Evolutionary conservation across 371 early-diverging fungal species (phyloP), one percentile per base, ranked within the genome.

Genomic region (Mucor mucedo): DNA sequence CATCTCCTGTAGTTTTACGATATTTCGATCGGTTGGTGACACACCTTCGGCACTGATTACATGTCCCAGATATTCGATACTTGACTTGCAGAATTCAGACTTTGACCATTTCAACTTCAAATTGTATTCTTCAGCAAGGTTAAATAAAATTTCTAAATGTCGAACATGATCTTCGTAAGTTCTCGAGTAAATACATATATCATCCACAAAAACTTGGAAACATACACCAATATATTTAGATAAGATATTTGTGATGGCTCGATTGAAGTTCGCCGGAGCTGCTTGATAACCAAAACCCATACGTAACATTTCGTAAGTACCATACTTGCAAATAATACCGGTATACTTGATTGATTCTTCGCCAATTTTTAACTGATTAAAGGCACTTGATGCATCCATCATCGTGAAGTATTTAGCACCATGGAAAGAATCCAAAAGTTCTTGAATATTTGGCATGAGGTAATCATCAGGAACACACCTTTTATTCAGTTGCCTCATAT

Each of bases 201-300:
- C 16, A 33, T 84, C 84, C 1, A 85, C 62, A 56, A 82, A 84
- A 0, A 82, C 57, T n/a, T 69, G 55, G 0, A 79, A 68, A 38
- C 66, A 78, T 9, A 52, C 50, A 6, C 73, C 71, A 8, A 70
- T 42, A 41, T 55, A 66, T 4, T 30, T 39, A 2, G 29, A 48
- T 5, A 71, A 27, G 6, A 61, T 16, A 9, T 41, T 45, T 11
- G 76, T 75, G 72, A 88, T 81, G 6, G 65, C 14, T 0, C 56
- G 27, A 40, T 79, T 79, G 55, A 87, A 87, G 0, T 75, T 72
- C 7, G 70, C 66, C 0, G 42, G 42, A 10, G 42, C 42, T 3
- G 42, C n/a, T 14, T 9, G 11, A 14, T 80, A 63, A 0, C 82
- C 84, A 65, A 87, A 83, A 0, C 86, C 82, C 79, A 87, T 78